Evolutionary conservation across 179 eudicot genomes (phyloP).

Genomic region (Beta macrorhiza): DNA sequence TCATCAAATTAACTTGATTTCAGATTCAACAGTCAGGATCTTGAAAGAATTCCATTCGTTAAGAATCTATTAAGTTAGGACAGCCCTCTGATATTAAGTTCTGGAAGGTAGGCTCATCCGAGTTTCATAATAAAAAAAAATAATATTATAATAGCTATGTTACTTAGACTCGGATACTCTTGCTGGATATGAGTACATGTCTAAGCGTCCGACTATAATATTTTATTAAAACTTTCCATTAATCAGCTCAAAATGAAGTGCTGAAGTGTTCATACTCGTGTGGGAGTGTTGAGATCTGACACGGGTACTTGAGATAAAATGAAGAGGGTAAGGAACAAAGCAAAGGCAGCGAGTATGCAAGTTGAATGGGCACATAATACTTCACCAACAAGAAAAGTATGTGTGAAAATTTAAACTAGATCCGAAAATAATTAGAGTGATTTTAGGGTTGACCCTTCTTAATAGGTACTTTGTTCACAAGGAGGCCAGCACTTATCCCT

Average conservation of each 20-base stretch:
- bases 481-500: slow-evolving; percentile 27
- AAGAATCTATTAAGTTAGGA: background rate
- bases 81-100: background rate
- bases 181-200: too few relatives aligned
- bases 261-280: too few relatives aligned
- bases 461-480: slow-evolving; percentile 30
- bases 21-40: background rate
- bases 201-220: too few relatives aligned
- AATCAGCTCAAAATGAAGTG: background rate
- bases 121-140: background rate
- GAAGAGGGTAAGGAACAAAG: background rate
- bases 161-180: too few relatives aligned
- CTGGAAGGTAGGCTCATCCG: background rate
- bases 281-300: too few relatives aligned
- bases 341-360: slow-evolving; percentile 10
- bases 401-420: slow-evolving; percentile 22
- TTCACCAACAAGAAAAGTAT: slow-evolving; percentile 22
- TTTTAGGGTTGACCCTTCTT: slow-evolving; percentile 30
- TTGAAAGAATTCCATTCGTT: background rate
- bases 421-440: slow-evolving; percentile 19
- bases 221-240: background rate
- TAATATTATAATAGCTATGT: background rate
- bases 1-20: slow-evolving; percentile 5
- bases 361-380: slow-evolving; percentile 10
- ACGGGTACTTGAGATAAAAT: too few relatives aligned